Conservation (phyloP, 176 grass and related monocot genomes). For the Echinochloa phyllopogon region DNA sequence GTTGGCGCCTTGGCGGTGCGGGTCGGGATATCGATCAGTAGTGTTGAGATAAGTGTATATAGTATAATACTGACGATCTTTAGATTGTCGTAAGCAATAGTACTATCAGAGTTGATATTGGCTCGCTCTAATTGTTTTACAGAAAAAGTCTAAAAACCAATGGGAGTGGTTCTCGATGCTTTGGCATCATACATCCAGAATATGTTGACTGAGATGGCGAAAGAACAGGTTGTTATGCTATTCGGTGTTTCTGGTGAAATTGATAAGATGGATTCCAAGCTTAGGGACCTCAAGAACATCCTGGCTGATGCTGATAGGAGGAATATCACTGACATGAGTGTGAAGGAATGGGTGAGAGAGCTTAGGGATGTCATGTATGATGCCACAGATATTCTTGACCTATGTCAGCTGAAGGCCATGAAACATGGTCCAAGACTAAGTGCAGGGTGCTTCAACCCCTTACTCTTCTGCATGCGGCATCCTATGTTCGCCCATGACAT, state of each 20-base stretch:
- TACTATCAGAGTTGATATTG: background rate
- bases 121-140: background rate
- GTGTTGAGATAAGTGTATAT: too few species aligned
- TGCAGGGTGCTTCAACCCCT: background rate
- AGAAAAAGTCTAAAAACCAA: background rate
- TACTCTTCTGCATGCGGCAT: background rate
- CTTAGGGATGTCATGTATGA: constrained; percentile 2
- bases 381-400: background rate
- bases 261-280: background rate
- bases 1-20: too few species aligned
- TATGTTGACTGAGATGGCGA: background rate
- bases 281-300: background rate
- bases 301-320: constrained; percentile 25
- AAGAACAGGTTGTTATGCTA: background rate
- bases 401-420: constrained; percentile 1
- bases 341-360: constrained; percentile 5
- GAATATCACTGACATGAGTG: background rate
- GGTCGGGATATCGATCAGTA: too few species aligned
- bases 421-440: background rate
- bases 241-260: constrained; percentile 27
- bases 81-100: too few species aligned
- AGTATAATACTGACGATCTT: too few species aligned
- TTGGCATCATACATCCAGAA: constrained; percentile 10
- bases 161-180: constrained; percentile 31
- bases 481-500: background rate